Evolutionary conservation across 2,329 filamentous ascomycete species (phyloP).

Genomic region (Coniochaeta sp.): DNA sequence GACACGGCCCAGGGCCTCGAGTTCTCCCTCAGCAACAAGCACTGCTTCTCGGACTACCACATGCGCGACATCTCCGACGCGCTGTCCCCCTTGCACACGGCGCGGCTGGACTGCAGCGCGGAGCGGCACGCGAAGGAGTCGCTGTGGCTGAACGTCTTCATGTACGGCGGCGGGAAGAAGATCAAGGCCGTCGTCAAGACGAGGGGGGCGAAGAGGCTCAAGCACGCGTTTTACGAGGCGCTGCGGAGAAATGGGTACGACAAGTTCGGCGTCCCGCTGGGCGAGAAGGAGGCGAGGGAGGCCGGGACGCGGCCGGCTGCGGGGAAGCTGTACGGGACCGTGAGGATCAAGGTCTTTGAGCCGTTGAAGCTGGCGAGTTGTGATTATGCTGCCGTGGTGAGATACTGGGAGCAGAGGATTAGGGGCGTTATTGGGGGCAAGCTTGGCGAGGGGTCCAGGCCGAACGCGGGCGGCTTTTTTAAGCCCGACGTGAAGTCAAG

Average conservation of each 20-base stretch:
- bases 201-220: background rate
- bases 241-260: background rate
- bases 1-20: background rate
- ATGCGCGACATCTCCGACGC: background rate
- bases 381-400: background rate
- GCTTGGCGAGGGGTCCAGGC: background rate
- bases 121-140: background rate
- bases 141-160: background rate
- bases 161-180: background rate
- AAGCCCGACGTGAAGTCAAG: no score
- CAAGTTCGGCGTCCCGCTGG: background rate
- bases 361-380: background rate
- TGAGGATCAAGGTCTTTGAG: background rate
- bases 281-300: background rate
- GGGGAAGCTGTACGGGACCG: background rate
- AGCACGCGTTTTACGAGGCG: background rate
- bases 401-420: background rate
- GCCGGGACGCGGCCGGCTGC: background rate
- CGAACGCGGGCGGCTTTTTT: no score
- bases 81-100: background rate
- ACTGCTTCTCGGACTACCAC: background rate
- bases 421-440: background rate
- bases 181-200: background rate
- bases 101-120: background rate
- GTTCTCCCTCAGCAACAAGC: background rate